A percentile compares a stretch with the other conserved stretches of the same genome.
Conservation (phyloP, 371 early-diverging fungal genomes). For the Parasitella parasitica region DNA sequence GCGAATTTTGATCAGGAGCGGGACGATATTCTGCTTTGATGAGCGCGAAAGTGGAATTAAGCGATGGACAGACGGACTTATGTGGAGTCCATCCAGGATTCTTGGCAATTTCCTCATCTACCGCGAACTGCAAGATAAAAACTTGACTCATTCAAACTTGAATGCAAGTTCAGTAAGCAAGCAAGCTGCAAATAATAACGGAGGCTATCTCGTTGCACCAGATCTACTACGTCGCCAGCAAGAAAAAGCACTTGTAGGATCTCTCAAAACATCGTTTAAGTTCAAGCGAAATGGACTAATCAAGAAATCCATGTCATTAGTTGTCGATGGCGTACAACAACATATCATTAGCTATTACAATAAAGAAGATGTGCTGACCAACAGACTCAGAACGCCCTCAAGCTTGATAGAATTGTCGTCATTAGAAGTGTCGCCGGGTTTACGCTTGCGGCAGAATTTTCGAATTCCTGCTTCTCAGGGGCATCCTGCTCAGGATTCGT, state of each 20-base stretch:
- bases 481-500: not conserved
- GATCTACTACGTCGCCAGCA: constrained; percentile 13
- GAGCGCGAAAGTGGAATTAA: constrained; percentile 69
- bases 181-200: not conserved
- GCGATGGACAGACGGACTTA: constrained; percentile 68
- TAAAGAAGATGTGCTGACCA: constrained; percentile 64
- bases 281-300: constrained; percentile 77
- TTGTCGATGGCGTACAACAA: constrained; percentile 67
- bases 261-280: constrained; percentile 52
- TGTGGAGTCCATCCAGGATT: constrained; percentile 67
- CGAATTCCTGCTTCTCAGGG: constrained; percentile 26
- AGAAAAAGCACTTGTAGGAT: constrained; percentile 51
- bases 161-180: not conserved
- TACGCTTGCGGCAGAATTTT: constrained; percentile 46
- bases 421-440: constrained; percentile 46
- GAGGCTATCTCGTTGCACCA: constrained; percentile 2
- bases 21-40: constrained; percentile 72
- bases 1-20: constrained; percentile 55
- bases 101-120: constrained; percentile 57
- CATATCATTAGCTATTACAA: constrained; percentile 81
- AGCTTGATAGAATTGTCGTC: constrained; percentile 38
- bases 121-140: constrained; percentile 52
- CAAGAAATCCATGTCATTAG: constrained; percentile 79
- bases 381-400: constrained; percentile 48
- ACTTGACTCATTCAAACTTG: constrained; percentile 5